These are phyloP conservation scores for Fusarium sublunatum DNA, from an alignment of 2,329 filamentous ascomycete genomes.

Conservation along the genomic window DNA sequence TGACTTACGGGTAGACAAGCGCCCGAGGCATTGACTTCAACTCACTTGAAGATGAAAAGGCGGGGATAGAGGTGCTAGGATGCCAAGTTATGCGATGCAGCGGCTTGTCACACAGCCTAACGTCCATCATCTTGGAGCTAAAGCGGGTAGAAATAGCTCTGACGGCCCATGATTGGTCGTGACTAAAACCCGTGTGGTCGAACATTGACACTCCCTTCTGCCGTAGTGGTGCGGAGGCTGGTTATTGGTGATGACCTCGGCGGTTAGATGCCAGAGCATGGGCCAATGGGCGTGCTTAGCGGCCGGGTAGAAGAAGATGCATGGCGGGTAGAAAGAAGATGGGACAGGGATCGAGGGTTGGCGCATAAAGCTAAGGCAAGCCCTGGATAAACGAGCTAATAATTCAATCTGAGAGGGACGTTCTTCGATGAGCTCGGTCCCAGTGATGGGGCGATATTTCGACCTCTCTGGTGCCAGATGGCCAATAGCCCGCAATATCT, in stretches of 20 bases:
- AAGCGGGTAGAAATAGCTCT: constrained; percentile 21
- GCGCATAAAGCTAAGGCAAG: constrained; percentile 26
- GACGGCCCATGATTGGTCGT: constrained; percentile 27
- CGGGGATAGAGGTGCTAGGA: constrained; percentile 25
- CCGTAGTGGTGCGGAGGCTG: constrained; percentile 35
- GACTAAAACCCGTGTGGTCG: constrained; percentile 11
- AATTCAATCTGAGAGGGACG: constrained; percentile 20
- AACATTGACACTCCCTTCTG: constrained; percentile 31
- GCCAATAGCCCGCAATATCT: constrained; percentile 1
- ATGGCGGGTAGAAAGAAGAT: constrained; percentile 27
- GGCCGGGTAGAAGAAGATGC: constrained; percentile 23
- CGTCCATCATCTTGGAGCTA: constrained; percentile 29
- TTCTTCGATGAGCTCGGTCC: constrained; percentile 17
- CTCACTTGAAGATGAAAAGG: constrained; percentile 20
- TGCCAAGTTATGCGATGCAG: constrained; percentile 36
- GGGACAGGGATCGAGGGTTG: constrained; percentile 22
- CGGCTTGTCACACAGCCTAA: constrained; percentile 37
- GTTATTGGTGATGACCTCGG: constrained; percentile 51
- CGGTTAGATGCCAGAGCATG: constrained; percentile 51
- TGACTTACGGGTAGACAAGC: constrained; percentile 28
- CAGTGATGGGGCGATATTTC: neutral
- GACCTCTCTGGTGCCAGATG: constrained; percentile 1
- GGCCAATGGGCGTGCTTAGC: constrained; percentile 51
- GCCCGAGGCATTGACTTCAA: constrained; percentile 22
- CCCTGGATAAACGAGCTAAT: constrained; percentile 15